A percentile compares a stretch with the other conserved stretches of the same genome.
These are phyloP conservation scores for Capsicum rhomboideum DNA, from an alignment of 257 asterid species.

Conservation along the genomic window DNA sequence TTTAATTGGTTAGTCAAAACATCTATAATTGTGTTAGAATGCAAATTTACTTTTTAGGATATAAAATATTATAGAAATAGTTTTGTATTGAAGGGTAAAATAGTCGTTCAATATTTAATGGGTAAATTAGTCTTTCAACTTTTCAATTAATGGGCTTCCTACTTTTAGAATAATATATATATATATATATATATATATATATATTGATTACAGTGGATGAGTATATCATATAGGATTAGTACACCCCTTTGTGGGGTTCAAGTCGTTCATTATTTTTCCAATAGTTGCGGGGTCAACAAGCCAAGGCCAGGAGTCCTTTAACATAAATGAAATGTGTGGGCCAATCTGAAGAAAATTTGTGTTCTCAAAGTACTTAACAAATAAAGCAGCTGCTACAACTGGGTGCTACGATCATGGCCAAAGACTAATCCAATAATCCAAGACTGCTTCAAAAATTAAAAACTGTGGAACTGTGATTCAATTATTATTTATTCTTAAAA, in stretches of 20 bases:
- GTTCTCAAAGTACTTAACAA: constrained; percentile 30
- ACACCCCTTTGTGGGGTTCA: background rate
- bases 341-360: constrained; percentile 4
- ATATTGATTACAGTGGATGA: too few species aligned
- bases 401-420: constrained; percentile 2
- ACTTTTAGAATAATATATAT: too few species aligned
- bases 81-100: too few species aligned
- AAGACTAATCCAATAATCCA: background rate
- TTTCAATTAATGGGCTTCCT: too few species aligned
- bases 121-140: too few species aligned
- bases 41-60: too few species aligned
- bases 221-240: background rate
- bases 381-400: background rate
- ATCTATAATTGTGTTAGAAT: too few species aligned
- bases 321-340: constrained; percentile 27
- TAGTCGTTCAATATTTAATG: too few species aligned
- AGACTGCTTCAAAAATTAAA: background rate
- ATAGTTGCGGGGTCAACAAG: constrained; percentile 60
- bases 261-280: constrained; percentile 2
- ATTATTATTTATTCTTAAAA: background rate
- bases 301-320: constrained; percentile 21
- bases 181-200: too few species aligned
- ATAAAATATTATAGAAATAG: too few species aligned
- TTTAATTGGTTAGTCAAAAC: too few species aligned
- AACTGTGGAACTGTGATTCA: background rate